Base-by-base conservation (phyloP, 1,139 yeast genomes). In the Pneumocystis canis region DNA sequence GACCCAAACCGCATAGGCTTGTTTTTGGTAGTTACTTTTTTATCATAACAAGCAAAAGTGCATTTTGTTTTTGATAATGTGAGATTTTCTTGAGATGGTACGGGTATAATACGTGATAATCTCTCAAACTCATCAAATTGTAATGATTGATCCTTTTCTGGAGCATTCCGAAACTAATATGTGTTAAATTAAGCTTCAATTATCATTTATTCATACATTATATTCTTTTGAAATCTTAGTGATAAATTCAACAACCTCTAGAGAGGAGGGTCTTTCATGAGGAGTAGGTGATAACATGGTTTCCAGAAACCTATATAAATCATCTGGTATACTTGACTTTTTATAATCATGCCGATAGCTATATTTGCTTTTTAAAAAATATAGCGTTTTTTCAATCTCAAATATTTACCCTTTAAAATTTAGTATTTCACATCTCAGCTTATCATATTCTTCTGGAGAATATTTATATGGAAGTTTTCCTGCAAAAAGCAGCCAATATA, bases 401-500 rank as follows among this genome's bases (percentile, higher is more conserved):
- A 5, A 11, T 9, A 47, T 20, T 20, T 77, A 71, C 1, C 76
- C 77, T 2, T 66, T 63, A 61, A 77, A 75, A 3, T 67, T 63
- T 35, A 70, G 68, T 2, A 83, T 81, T 62, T 79, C 80, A 0
- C 67, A 62, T 62, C 74, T 75, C 39, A 84, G 73, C 1, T 71
- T 72, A 0, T 73, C 74, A 32, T 78, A 74, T 66, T 70, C 73
- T 28, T 64, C 68, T 14, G 78, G 80, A 18, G 54, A 47, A 47
- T 47, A 31, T 18, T 47, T 7, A 47, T 47, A 73, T 63, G 61
- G 96, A 47, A 88, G 74, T 31, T 74, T 60, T 3, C 74, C 0
- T 3, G 89, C 87, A 70, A 84, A 84, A 66, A 90, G 83, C 63
- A 89, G 73, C 71, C 80, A 87, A 71, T 87, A 84, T 60, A 88